Evolutionary conservation across 2,329 filamentous ascomycete genomes (phyloP).

Genomic region (Pestalotiopsis sp.): DNA sequence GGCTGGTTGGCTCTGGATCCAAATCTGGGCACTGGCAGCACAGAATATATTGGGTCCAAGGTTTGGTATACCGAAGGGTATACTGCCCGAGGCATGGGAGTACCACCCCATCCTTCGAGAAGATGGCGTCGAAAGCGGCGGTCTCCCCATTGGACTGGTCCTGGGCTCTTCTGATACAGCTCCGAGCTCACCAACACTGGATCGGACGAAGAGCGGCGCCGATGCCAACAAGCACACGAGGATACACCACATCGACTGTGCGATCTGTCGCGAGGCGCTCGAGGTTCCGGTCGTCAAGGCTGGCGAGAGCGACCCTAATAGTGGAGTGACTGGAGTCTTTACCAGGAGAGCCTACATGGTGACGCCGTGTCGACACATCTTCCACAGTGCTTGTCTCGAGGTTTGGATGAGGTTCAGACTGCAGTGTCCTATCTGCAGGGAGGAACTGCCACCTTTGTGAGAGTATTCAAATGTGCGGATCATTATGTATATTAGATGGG

Average conservation of each 20-base stretch:
- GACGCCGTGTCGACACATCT: slow-evolving; percentile 94
- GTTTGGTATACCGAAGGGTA: slow-evolving; percentile 76
- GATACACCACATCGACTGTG: slow-evolving; percentile 76
- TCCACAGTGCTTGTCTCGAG: slow-evolving; percentile 88
- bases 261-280: slow-evolving; percentile 90
- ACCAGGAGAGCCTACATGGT: slow-evolving; percentile 91
- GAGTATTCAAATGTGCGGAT: background rate
- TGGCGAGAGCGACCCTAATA: slow-evolving; percentile 50
- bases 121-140: slow-evolving; percentile 78
- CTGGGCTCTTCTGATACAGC: slow-evolving; percentile 45
- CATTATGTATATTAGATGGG: too few species aligned
- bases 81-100: slow-evolving; percentile 81
- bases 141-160: slow-evolving; percentile 76
- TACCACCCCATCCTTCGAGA: slow-evolving; percentile 90
- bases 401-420: slow-evolving; percentile 94
- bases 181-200: slow-evolving; percentile 32
- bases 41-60: slow-evolving; percentile 87
- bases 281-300: slow-evolving; percentile 81
- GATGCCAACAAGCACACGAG: slow-evolving; percentile 33
- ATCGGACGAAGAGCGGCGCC: slow-evolving; percentile 31
- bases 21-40: slow-evolving; percentile 75
- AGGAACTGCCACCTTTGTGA: slow-evolving; percentile 81
- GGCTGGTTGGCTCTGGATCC: slow-evolving; percentile 82
- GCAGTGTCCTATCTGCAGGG: slow-evolving; percentile 93
- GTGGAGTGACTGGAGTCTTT: slow-evolving; percentile 68